These are phyloP conservation scores for Sugiyamaella japonica DNA, from an alignment of 1,139 yeast genomes.

Conservation along the genomic window DNA sequence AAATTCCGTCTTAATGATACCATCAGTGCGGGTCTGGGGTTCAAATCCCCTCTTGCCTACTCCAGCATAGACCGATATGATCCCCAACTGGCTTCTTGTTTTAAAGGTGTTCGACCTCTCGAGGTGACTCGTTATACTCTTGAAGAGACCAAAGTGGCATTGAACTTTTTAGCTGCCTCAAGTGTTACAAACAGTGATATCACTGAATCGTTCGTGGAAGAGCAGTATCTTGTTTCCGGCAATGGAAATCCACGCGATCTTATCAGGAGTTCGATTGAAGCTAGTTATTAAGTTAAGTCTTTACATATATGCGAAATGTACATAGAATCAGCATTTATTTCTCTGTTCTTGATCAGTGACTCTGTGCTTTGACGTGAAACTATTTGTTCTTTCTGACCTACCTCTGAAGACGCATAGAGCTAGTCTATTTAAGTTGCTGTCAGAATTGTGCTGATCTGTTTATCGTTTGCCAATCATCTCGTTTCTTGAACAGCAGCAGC, in stretches of 20 bases:
- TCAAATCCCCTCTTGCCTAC: slow-evolving; percentile 54
- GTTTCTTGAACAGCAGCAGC: too few relatives aligned
- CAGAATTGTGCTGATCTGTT: too few relatives aligned
- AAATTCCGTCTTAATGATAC: slow-evolving; percentile 50
- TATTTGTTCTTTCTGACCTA: too few relatives aligned
- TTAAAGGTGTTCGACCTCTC: slow-evolving; percentile 53
- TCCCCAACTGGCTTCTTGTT: slow-evolving; percentile 50
- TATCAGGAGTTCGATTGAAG: slow-evolving; percentile 46
- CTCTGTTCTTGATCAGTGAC: neutral
- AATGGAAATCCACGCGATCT: slow-evolving; percentile 79
- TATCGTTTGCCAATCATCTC: too few relatives aligned
- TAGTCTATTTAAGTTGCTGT: neutral
- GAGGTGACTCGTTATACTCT: slow-evolving; percentile 53
- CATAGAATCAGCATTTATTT: slow-evolving; percentile 7
- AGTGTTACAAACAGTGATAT: slow-evolving; percentile 53
- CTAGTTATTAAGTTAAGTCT: slow-evolving; percentile 4
- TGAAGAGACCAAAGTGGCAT: slow-evolving; percentile 54
- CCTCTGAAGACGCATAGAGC: too few relatives aligned
- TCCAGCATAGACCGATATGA: slow-evolving; percentile 55
- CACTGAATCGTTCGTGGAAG: slow-evolving; percentile 45
- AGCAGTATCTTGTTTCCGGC: slow-evolving; percentile 65
- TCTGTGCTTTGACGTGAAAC: too few relatives aligned
- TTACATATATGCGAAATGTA: neutral
- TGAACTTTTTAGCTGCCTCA: slow-evolving; percentile 56
- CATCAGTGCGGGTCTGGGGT: slow-evolving; percentile 60